phyloP scores from a whole-genome alignment of 2,329 filamentous ascomycete species.

The Raffaelea deltoideospora region DNA sequence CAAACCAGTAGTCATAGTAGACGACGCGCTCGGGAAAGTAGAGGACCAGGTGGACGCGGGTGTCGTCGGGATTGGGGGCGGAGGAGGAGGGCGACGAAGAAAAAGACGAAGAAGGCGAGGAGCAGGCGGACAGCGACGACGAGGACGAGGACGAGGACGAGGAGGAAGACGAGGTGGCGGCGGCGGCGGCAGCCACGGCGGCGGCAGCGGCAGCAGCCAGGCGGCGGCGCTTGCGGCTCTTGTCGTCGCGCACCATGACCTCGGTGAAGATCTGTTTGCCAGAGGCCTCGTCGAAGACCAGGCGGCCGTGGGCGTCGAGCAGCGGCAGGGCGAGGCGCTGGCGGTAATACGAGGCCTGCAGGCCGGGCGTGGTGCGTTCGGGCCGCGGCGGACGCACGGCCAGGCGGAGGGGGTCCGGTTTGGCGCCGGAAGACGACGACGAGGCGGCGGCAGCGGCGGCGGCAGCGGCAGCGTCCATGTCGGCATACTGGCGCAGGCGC shows the following conservation, averaged over 20 bases:
- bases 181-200: neutral
- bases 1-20: slow-evolving; percentile 13
- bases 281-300: slow-evolving; percentile 9
- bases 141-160: neutral
- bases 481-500: slow-evolving; percentile 10
- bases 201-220: neutral
- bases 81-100: neutral
- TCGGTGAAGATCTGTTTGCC: slow-evolving; percentile 11
- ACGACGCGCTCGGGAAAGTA: slow-evolving; percentile 12
- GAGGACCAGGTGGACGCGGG: slow-evolving; percentile 10
- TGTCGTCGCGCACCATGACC: slow-evolving; percentile 12
- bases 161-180: neutral
- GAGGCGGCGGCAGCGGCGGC: neutral
- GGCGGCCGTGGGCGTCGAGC: slow-evolving; percentile 8
- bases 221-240: slow-evolving; percentile 8
- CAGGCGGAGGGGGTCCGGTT: slow-evolving; percentile 1
- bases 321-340: slow-evolving; percentile 11
- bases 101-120: too few species aligned
- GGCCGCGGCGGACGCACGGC: slow-evolving; percentile 9
- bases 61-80: slow-evolving; percentile 5
- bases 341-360: slow-evolving; percentile 12
- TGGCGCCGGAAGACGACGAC: neutral
- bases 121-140: too few species aligned
- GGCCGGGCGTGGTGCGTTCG: slow-evolving; percentile 10
- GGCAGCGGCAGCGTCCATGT: slow-evolving; percentile 4